Conservation (phyloP, 2,329 filamentous ascomycete genomes). For the Colletotrichum truncatum region DNA sequence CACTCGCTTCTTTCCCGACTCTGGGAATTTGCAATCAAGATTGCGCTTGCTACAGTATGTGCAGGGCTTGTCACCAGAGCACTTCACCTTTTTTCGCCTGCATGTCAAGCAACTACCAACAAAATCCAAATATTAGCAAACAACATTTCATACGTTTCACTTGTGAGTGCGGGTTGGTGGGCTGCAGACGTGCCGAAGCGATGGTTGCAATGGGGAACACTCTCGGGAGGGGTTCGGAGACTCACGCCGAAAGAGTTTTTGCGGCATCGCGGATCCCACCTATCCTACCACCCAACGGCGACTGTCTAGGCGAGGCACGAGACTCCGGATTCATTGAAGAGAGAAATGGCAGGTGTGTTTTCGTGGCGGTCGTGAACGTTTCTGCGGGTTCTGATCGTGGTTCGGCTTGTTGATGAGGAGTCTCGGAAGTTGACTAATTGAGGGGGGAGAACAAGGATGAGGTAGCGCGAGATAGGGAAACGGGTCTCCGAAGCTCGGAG, state of each 20-base stretch:
- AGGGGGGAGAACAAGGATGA: not conserved
- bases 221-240: slow-evolving; percentile 11
- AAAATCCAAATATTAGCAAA: not conserved
- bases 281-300: not conserved
- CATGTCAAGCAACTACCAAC: slow-evolving; percentile 28
- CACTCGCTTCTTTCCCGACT: slow-evolving; percentile 21
- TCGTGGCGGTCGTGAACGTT: not conserved
- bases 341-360: not conserved
- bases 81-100: slow-evolving; percentile 28
- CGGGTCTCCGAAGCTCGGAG: slow-evolving; percentile 12
- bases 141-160: not conserved
- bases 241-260: slow-evolving; percentile 26
- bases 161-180: no score
- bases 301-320: not conserved
- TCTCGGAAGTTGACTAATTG: not conserved
- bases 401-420: not conserved
- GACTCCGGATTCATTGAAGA: not conserved
- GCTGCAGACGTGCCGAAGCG: no score
- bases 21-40: slow-evolving; percentile 20
- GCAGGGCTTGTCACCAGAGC: slow-evolving; percentile 27
- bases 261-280: slow-evolving; percentile 7
- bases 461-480: not conserved
- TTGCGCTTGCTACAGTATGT: slow-evolving; percentile 24
- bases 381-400: not conserved
- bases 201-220: no score